A percentile compares a stretch with the other conserved stretches of the same genome.
Evolutionary conservation across 2,329 filamentous ascomycete species (phyloP).

Genomic region (Paecilomyces sp.): DNA sequence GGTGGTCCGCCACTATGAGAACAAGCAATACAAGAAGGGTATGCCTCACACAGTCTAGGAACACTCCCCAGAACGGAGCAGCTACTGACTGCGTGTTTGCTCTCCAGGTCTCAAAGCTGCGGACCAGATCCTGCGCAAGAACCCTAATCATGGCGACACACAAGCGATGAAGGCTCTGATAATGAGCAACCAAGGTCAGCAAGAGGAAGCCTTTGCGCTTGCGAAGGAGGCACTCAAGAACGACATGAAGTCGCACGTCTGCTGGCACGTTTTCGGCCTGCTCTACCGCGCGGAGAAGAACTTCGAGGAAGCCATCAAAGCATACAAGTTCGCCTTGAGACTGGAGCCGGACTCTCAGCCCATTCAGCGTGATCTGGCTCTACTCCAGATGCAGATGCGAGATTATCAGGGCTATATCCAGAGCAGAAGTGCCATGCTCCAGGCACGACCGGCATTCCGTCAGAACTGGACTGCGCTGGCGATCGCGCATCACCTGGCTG

Average conservation of each 20-base stretch:
- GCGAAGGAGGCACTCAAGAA: slow-evolving; percentile 88
- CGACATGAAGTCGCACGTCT: slow-evolving; percentile 98
- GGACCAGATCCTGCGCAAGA: slow-evolving; percentile 92
- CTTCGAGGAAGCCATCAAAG: slow-evolving; percentile 98
- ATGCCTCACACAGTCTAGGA: slow-evolving; percentile 9
- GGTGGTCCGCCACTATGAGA: slow-evolving; percentile 92
- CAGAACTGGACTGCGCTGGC: slow-evolving; percentile 98
- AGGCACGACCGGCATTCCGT: slow-evolving; percentile 70
- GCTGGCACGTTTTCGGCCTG: slow-evolving; percentile 97
- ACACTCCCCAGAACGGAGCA: slow-evolving; percentile 1
- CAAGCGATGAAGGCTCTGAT: slow-evolving; percentile 99
- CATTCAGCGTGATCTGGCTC: slow-evolving; percentile 87
- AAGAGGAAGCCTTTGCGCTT: slow-evolving; percentile 86
- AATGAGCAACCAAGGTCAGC: slow-evolving; percentile 84
- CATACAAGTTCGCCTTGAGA: slow-evolving; percentile 90
- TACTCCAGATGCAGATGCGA: slow-evolving; percentile 92
- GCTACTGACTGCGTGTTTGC: slow-evolving; percentile 3
- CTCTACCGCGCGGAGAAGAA: slow-evolving; percentile 93
- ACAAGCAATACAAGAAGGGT: slow-evolving; percentile 95
- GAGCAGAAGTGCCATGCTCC: slow-evolving; percentile 80
- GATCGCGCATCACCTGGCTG: slow-evolving; percentile 84
- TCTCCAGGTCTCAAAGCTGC: slow-evolving; percentile 75
- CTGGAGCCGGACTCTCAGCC: slow-evolving; percentile 91
- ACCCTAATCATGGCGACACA: slow-evolving; percentile 93
- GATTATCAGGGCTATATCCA: slow-evolving; percentile 91